These are phyloP conservation scores for Cyclotella choctawhatcheeana DNA, from an alignment of 108 stramenopile species.

Conservation along the genomic window DNA sequence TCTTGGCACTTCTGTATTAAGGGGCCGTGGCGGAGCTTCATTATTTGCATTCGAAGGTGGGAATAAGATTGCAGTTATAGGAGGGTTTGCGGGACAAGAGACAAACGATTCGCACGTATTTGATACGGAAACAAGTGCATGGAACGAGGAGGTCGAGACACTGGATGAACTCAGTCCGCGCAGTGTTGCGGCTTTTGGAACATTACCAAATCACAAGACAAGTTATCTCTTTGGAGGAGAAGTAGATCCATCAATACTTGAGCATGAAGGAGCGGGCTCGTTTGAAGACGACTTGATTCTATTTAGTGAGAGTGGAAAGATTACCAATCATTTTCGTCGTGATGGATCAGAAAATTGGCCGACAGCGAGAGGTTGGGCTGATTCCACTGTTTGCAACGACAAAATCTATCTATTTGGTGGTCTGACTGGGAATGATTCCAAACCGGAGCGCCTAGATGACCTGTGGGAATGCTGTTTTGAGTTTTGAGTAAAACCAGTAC, in stretches of 20 bases:
- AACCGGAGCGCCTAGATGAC: neutral
- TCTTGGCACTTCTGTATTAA: conserved; percentile 28
- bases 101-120: conserved; percentile 71
- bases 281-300: conserved; percentile 62
- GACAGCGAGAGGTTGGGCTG: conserved; percentile 68
- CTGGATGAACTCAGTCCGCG: conserved; percentile 49
- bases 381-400: conserved; percentile 36
- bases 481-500: no score
- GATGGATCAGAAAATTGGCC: conserved; percentile 32
- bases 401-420: conserved; percentile 68
- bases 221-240: conserved; percentile 75
- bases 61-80: conserved; percentile 47
- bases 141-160: conserved; percentile 44
- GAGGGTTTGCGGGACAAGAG: conserved; percentile 73
- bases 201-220: conserved; percentile 41
- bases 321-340: conserved; percentile 34
- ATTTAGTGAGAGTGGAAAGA: neutral
- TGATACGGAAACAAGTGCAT: conserved; percentile 8
- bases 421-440: conserved; percentile 63
- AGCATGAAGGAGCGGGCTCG: conserved; percentile 76
- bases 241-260: conserved; percentile 66
- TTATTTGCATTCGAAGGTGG: conserved; percentile 33
- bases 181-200: conserved; percentile 61
- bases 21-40: conserved; percentile 70
- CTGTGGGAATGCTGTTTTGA: neutral